Evolutionary conservation across 2,329 filamentous ascomycete genomes (phyloP), one percentile per base, ranked within the genome.

Genomic region (Ophiostoma fasciatum): DNA sequence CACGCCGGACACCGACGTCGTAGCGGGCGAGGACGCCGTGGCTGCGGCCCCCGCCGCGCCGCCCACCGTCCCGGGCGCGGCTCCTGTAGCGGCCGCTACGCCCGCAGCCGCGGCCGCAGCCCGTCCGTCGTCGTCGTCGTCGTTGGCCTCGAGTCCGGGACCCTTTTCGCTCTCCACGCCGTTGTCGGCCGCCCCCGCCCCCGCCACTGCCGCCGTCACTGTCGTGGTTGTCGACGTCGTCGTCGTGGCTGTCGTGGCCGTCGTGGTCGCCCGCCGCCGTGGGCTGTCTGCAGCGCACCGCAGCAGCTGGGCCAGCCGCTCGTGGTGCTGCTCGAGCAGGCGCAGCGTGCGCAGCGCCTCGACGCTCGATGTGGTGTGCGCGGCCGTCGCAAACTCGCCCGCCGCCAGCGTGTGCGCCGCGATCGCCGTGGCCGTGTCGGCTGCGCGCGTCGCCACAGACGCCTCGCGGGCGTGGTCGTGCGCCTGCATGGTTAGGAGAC

Each of bases 401-500:
- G 90, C 88, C 26, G 90, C 90, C 39, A 82, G 66, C 36, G 87
- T 77, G 58, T 96, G 88, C 56, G 94, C 82, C 50, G 80, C 81
- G 51, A 85, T 81, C 43, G 88, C 88, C 32, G 82, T 76, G 7
- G 78, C 79, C 38, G 82, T 82, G 52, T 90, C 76, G 37, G 65
- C 66, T 31, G 81, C 76, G 50, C 85, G 74, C 18, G 68, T 77
- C 37, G 87, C 83, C 18, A 77, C 67, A 18, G 82, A 77, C 29
- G 88, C 87, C 50, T 82, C 87, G 49, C 78, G 76, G 34, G 84
- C 87, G 60, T 94, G 85, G 47, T 88, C 79, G 58, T 94, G 83
- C 43, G 87, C 88, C 74, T 88, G 47, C 1, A n/a, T n/a, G n/a
- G n/a, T n/a, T n/a, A n/a, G n/a, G n/a, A n/a, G n/a, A n/a, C n/a